Conservation (phyloP, 257 asterid genomes). For the Phtheirospermum japonicum region DNA sequence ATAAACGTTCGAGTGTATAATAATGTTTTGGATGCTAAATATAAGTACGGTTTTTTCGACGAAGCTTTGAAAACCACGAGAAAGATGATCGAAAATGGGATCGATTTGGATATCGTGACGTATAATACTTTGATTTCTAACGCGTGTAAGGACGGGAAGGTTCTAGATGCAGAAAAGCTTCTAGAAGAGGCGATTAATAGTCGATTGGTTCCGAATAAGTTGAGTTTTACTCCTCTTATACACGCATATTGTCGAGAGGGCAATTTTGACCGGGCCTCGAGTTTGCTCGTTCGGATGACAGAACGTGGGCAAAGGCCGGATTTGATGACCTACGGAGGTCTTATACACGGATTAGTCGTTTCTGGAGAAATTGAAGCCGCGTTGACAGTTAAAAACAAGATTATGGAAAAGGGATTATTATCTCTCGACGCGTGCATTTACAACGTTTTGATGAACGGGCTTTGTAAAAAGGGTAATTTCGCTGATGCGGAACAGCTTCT, state of each 20-base stretch:
- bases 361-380: conserved; percentile 78
- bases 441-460: conserved; percentile 76
- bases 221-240: conserved; percentile 76
- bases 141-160: conserved; percentile 62
- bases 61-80: conserved; percentile 47
- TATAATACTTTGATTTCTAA: conserved; percentile 70
- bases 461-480: conserved; percentile 61
- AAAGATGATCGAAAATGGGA: conserved; percentile 56
- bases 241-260: conserved; percentile 55
- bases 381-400: conserved; percentile 56
- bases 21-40: conserved; percentile 57
- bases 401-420: conserved; percentile 58
- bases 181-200: conserved; percentile 43
- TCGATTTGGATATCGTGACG: conserved; percentile 60
- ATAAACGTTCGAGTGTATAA: conserved; percentile 55
- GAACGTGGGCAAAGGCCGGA: conserved; percentile 72
- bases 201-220: conserved; percentile 54
- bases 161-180: conserved; percentile 66
- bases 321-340: conserved; percentile 67
- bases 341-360: conserved; percentile 72
- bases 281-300: conserved; percentile 65
- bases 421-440: conserved; percentile 75
- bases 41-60: conserved; percentile 43
- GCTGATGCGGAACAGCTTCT: conserved; percentile 59
- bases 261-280: conserved; percentile 65